A percentile compares a stretch with the other conserved stretches of the same genome.
Evolutionary conservation across 331 rosid genomes (phyloP).

Genomic region (Stylosanthes scabra): DNA sequence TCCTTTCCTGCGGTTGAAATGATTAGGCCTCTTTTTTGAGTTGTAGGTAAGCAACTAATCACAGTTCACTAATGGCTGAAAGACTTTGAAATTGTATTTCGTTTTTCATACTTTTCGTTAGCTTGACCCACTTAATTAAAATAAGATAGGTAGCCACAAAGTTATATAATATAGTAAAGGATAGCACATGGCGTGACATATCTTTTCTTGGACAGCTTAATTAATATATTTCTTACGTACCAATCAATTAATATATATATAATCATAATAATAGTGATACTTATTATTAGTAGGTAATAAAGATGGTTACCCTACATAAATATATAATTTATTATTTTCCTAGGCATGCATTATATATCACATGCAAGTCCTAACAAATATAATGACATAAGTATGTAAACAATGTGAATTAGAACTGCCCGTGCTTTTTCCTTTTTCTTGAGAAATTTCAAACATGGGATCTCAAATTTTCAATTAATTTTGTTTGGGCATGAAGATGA

Average conservation of each 20-base stretch:
- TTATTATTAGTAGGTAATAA: conserved; percentile 48
- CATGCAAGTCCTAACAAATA: conserved; percentile 51
- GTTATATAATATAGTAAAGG: conserved; percentile 32
- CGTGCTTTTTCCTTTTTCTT: conserved; percentile 20
- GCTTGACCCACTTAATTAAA: conserved; percentile 38
- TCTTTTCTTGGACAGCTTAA: conserved; percentile 51
- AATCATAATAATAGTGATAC: conserved; percentile 33
- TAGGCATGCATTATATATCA: conserved; percentile 57
- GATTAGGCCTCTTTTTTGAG: conserved; percentile 39
- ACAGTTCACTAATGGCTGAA: conserved; percentile 36
- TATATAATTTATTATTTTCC: conserved; percentile 58
- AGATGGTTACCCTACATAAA: conserved; percentile 51
- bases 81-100: conserved; percentile 38
- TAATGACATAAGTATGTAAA: conserved; percentile 23
- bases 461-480: background rate
- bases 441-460: background rate
- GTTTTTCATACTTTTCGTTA: conserved; percentile 33
- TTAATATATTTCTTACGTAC: conserved; percentile 36
- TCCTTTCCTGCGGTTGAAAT: conserved; percentile 26
- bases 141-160: conserved; percentile 42
- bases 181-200: conserved; percentile 73
- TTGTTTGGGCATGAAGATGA: background rate
- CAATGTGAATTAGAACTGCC: too few relatives aligned
- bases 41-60: conserved; percentile 43
- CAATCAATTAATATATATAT: conserved; percentile 33